Conservation (phyloP, 2,329 filamentous ascomycete species). For the Paecilomyces variotii region DNA sequence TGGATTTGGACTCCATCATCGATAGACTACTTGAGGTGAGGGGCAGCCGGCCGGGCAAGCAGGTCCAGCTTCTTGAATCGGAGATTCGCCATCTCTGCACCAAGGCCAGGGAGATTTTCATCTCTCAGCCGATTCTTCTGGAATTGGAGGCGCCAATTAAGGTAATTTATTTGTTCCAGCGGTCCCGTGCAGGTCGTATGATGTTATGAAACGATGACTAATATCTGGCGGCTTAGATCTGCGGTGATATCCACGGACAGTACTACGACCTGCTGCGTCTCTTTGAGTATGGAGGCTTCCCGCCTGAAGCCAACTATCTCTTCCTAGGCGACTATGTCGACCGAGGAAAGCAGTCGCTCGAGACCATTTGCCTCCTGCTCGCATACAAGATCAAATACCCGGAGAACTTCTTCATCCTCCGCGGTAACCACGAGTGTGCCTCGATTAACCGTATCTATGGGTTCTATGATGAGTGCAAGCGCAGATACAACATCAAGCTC, state of each 20-base stretch:
- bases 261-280: conserved; percentile 96
- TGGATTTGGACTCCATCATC: conserved; percentile 99
- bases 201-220: conserved; percentile 9
- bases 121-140: conserved; percentile 94
- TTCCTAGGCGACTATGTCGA: conserved; percentile 99
- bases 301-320: conserved; percentile 97
- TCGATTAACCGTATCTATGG: conserved; percentile 99
- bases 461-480: conserved; percentile 99
- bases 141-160: conserved; percentile 99
- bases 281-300: conserved; percentile 97
- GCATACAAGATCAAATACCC: conserved; percentile 99
- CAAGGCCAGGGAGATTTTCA: conserved; percentile 98
- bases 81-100: conserved; percentile 97
- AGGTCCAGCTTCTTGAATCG: conserved; percentile 91
- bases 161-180: conserved; percentile 48
- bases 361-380: conserved; percentile 93
- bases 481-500: conserved; percentile 97
- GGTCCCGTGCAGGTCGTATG: conserved; percentile 3
- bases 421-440: conserved; percentile 97
- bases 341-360: conserved; percentile 96
- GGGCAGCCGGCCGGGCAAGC: conserved; percentile 95
- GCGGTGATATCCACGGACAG: conserved; percentile 97
- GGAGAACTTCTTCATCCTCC: conserved; percentile 98
- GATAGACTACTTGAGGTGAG: conserved; percentile 95
- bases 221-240: conserved; percentile 59